Percentiles rank a stretch among this genome's conserved stretches.
phyloP scores from a whole-genome alignment of 2,329 filamentous ascomycete species.

The Aspergillus sp. region DNA sequence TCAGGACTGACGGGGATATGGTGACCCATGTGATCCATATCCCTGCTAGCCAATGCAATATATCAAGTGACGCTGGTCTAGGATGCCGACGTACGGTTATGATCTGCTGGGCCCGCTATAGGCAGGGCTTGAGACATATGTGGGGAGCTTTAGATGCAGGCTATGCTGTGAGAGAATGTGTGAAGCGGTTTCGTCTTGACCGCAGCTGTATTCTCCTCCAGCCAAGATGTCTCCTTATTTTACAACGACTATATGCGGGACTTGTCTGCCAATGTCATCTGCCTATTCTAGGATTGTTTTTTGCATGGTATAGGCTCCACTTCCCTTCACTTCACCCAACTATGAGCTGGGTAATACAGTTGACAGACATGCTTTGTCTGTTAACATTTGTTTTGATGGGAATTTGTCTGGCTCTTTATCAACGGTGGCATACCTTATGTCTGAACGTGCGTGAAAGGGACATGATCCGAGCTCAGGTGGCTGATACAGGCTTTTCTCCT shows the following conservation, averaged over 20 bases:
- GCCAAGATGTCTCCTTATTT: slow-evolving; percentile 40
- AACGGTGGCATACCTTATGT: slow-evolving; percentile 40
- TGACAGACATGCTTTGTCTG: no score
- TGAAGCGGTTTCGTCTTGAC: no score
- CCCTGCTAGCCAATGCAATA: slow-evolving; percentile 59
- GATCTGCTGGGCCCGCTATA: slow-evolving; percentile 69
- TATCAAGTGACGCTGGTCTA: slow-evolving; percentile 1
- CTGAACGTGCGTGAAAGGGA: slow-evolving; percentile 64
- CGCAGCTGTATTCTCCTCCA: no score
- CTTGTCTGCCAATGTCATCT: no score
- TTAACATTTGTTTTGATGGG: no score
- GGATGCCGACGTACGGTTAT: slow-evolving; percentile 50
- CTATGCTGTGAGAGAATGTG: slow-evolving; percentile 54
- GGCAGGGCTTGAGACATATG: slow-evolving; percentile 75
- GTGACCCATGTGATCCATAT: slow-evolving; percentile 67
- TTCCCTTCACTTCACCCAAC: no score
- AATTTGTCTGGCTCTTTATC: no score
- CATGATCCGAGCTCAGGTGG: slow-evolving; percentile 67
- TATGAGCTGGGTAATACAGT: no score
- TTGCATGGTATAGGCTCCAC: no score
- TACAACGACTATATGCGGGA: slow-evolving; percentile 37
- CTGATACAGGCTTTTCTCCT: slow-evolving; percentile 65
- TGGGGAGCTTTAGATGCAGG: slow-evolving; percentile 74
- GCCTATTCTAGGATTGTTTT: no score
- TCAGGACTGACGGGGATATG: slow-evolving; percentile 59